Conservation (phyloP, 495 filamentous ascomycete genomes). For the Acidiella bohemica region DNA sequence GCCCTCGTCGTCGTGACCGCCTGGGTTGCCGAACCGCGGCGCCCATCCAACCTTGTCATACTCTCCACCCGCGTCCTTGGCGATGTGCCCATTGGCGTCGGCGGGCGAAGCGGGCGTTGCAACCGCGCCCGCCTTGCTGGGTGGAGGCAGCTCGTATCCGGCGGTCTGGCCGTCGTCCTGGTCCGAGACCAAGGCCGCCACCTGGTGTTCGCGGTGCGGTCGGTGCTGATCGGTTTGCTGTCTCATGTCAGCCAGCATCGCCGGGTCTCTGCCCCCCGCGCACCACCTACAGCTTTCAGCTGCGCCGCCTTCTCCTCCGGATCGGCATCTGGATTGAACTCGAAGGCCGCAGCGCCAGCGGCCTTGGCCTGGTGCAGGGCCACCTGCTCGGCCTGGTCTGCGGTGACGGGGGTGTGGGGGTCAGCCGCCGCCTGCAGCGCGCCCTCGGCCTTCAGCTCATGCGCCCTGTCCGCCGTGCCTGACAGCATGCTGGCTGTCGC, state of each 20-base stretch:
- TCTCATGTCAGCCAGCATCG: constrained; percentile 9
- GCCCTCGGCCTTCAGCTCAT: constrained; percentile 69
- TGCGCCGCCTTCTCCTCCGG: constrained; percentile 73
- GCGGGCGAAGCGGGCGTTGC: constrained; percentile 28
- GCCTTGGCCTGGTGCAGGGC: constrained; percentile 62
- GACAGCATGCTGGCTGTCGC: constrained; percentile 13
- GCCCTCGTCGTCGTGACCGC: constrained; percentile 40
- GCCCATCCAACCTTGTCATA: constrained; percentile 72
- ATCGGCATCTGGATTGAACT: constrained; percentile 76
- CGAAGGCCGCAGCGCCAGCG: constrained; percentile 62
- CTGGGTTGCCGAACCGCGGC: constrained; percentile 57
- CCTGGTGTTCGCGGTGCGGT: constrained; percentile 16
- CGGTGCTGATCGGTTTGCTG: constrained; percentile 6
- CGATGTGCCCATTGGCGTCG: constrained; percentile 35
- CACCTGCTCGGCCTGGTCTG: constrained; percentile 54
- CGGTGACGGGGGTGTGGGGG: constrained; percentile 51
- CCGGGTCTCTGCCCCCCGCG: too few species aligned
- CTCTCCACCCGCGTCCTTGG: constrained; percentile 48
- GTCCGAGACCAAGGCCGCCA: constrained; percentile 53
- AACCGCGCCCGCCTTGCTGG: constrained; percentile 54
- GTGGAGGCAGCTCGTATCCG: constrained; percentile 64
- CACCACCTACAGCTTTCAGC: constrained; percentile 52
- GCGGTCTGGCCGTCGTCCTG: constrained; percentile 50
- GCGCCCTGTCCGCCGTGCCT: constrained; percentile 17
- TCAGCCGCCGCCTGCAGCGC: constrained; percentile 58